Conservation (phyloP, 1,284 basidiomycete genomes). For the Gymnopus androsaceus region DNA sequence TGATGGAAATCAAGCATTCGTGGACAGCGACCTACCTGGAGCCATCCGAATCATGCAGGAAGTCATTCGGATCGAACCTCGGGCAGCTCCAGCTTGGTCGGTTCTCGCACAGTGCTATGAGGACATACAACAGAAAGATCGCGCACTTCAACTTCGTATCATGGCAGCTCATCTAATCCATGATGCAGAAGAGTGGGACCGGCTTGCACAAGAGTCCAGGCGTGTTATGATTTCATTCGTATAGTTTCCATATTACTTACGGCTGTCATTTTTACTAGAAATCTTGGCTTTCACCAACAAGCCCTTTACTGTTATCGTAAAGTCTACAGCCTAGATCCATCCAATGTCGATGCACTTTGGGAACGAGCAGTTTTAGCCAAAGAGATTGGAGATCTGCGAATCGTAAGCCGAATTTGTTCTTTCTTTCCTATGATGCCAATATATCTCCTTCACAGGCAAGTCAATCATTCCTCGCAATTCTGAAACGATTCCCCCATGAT, state of each 20-base stretch:
- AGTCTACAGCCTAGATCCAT: constrained; percentile 76
- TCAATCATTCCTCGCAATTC: constrained; percentile 73
- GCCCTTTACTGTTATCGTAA: constrained; percentile 92
- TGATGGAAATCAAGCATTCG: constrained; percentile 86
- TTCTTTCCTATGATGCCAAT: not conserved
- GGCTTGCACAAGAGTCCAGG: constrained; percentile 77
- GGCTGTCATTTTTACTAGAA: constrained; percentile 42
- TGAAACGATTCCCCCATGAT: constrained; percentile 81
- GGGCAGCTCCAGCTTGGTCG: constrained; percentile 82
- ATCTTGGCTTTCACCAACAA: constrained; percentile 76
- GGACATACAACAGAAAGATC: constrained; percentile 67
- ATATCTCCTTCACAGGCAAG: constrained; percentile 54
- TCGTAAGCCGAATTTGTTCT: constrained; percentile 51
- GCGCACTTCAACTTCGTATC: constrained; percentile 82
- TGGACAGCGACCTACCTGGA: constrained; percentile 67
- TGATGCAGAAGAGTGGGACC: constrained; percentile 87
- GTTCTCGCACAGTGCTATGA: constrained; percentile 82
- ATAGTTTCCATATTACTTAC: not conserved
- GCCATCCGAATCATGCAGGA: constrained; percentile 86
- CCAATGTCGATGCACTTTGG: constrained; percentile 87
- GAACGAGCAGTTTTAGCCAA: constrained; percentile 85
- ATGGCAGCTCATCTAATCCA: constrained; percentile 88
- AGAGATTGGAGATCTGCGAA: constrained; percentile 70
- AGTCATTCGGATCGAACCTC: constrained; percentile 91
- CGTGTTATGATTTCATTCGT: constrained; percentile 29